phyloP scores from a whole-genome alignment of 2,329 filamentous ascomycete genomes.

The Epicoccum nigrum region DNA sequence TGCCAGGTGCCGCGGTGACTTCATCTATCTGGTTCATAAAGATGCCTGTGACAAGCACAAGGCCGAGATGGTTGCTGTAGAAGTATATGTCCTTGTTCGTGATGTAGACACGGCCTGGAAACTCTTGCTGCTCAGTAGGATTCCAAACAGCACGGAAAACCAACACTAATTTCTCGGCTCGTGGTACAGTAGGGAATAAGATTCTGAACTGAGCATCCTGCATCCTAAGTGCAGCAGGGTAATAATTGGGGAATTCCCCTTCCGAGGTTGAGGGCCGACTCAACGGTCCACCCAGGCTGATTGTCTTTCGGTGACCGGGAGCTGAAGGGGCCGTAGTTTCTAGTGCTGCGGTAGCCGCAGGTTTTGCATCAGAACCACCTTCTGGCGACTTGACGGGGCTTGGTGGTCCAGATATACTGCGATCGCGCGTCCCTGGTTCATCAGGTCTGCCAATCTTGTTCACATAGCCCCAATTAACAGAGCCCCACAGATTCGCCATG shows the following conservation, averaged over 20 bases:
- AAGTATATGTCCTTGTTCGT: conserved; percentile 91
- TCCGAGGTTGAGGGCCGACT: conserved; percentile 28
- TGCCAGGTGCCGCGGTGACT: conserved; percentile 86
- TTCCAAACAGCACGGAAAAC: conserved; percentile 95
- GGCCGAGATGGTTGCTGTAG: conserved; percentile 91
- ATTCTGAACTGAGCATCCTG: conserved; percentile 95
- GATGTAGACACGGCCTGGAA: conserved; percentile 85
- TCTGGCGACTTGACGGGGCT: conserved; percentile 39
- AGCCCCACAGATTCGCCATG: conserved; percentile 94
- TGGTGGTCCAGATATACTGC: conserved; percentile 42
- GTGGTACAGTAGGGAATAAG: conserved; percentile 80
- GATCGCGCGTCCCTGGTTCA: conserved; percentile 41
- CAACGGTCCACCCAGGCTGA: conserved; percentile 57
- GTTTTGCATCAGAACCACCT: conserved; percentile 28
- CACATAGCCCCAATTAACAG: conserved; percentile 76
- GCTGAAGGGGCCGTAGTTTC: conserved; percentile 20
- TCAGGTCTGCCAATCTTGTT: conserved; percentile 66
- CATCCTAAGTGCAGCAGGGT: conserved; percentile 79
- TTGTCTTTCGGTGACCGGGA: conserved; percentile 60
- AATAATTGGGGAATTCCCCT: conserved; percentile 70
- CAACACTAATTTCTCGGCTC: conserved; percentile 81
- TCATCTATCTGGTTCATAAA: conserved; percentile 79
- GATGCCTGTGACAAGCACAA: conserved; percentile 82
- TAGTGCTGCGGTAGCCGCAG: conserved; percentile 9
- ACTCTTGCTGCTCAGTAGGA: conserved; percentile 74